phyloP scores from a whole-genome alignment of 2,329 filamentous ascomycete species.

The Penicillium sp. region DNA sequence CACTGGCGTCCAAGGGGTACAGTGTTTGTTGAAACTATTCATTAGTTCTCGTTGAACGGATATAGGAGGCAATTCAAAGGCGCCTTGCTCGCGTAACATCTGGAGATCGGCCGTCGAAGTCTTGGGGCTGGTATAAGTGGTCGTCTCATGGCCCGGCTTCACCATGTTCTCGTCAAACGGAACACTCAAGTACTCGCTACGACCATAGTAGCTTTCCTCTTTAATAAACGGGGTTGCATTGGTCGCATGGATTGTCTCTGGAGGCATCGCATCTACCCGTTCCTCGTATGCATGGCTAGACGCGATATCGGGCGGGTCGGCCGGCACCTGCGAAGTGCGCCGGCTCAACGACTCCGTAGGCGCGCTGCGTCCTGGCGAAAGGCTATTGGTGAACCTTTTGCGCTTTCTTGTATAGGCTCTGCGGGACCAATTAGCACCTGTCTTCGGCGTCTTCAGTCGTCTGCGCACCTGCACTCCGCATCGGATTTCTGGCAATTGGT shows the following conservation, averaged over 20 bases:
- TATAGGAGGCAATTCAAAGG: constrained; percentile 20
- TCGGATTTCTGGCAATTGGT: constrained; percentile 23
- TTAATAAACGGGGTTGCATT: constrained; percentile 20
- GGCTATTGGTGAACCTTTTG: constrained; percentile 37
- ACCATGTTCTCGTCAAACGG: constrained; percentile 29
- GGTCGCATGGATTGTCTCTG: constrained; percentile 2
- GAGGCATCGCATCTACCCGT: constrained; percentile 1
- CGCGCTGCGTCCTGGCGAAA: constrained; percentile 16
- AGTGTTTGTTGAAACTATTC: constrained; percentile 39
- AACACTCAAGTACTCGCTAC: constrained; percentile 23
- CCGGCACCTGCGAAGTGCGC: constrained; percentile 18
- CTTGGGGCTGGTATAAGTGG: constrained; percentile 19
- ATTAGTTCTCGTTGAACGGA: constrained; percentile 34
- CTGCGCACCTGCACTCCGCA: constrained; percentile 23
- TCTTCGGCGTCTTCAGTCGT: neutral
- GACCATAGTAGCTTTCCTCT: constrained; percentile 26
- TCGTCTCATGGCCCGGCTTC: constrained; percentile 22
- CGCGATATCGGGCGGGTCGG: constrained; percentile 10
- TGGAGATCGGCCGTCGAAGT: constrained; percentile 18
- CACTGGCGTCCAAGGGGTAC: constrained; percentile 41
- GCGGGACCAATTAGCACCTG: neutral
- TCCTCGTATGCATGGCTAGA: constrained; percentile 3
- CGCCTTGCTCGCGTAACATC: constrained; percentile 23
- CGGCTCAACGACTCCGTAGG: constrained; percentile 12
- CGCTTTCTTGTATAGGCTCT: constrained; percentile 28